Percentiles rank a stretch among this genome's conserved stretches.
Evolutionary conservation across 2,329 filamentous ascomycete species (phyloP).

Genomic region (Parafenestella ontariensis): DNA sequence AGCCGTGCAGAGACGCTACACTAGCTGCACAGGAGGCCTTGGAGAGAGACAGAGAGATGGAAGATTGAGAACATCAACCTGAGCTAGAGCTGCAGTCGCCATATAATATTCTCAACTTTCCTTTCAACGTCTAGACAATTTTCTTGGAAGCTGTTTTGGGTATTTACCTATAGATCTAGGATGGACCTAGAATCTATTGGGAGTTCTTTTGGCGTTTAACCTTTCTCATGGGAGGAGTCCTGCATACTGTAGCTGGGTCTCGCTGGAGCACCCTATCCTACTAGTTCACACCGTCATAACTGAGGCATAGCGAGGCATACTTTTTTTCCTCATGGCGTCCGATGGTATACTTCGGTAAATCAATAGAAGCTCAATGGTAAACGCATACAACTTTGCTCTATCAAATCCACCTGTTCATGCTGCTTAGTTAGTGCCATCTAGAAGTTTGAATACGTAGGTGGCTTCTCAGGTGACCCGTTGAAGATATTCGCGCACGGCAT

Average conservation of each 20-base stretch:
- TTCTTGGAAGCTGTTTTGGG: not conserved
- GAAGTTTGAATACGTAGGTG: no score
- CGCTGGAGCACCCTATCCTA: not conserved
- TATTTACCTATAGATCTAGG: not conserved
- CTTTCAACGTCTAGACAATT: no score
- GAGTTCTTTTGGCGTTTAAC: not conserved
- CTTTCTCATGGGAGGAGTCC: not conserved
- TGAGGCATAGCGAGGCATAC: not conserved
- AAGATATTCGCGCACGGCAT: no score
- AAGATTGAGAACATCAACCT: no score
- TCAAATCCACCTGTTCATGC: not conserved
- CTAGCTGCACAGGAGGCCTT: not conserved
- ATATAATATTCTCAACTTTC: no score
- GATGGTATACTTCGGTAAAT: no score
- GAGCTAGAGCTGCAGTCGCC: no score
- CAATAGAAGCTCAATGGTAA: no score
- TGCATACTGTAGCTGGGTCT: not conserved
- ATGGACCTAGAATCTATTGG: not conserved
- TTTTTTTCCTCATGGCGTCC: no score
- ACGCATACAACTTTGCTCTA: no score
- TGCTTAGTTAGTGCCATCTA: not conserved
- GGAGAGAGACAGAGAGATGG: no score
- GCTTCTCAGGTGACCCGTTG: no score
- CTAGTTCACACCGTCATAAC: not conserved
- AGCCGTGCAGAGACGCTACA: slow-evolving; percentile 15